Percentiles rank a stretch among this genome's conserved stretches.
phyloP scores from a whole-genome alignment of 2,329 filamentous ascomycete genomes.

The Didymella keratinophila region DNA sequence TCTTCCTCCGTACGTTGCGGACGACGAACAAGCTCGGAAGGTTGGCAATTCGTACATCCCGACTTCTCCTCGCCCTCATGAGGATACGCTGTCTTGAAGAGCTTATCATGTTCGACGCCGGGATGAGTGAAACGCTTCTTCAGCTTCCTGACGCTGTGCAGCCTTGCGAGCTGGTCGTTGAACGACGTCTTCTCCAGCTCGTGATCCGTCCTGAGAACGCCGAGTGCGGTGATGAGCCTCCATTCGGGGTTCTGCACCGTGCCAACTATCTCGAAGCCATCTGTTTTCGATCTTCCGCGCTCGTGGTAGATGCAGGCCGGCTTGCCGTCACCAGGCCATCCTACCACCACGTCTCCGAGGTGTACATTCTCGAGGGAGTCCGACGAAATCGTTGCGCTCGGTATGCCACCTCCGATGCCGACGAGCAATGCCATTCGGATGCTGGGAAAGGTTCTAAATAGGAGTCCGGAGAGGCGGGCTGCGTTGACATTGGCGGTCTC shows the following conservation, averaged over 20 bases:
- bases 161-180: not conserved
- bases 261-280: not conserved
- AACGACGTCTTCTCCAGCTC: not conserved
- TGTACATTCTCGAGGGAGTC: constrained; percentile 9
- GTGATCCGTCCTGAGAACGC: not conserved
- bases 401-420: constrained; percentile 24
- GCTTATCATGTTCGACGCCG: not conserved
- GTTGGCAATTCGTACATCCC: not conserved
- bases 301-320: constrained; percentile 11
- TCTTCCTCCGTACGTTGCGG: not conserved
- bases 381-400: not conserved
- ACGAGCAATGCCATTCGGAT: constrained; percentile 23
- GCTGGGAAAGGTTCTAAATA: constrained; percentile 24
- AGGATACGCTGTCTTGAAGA: not conserved
- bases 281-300: not conserved
- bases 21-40: not conserved
- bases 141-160: not conserved
- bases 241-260: not conserved
- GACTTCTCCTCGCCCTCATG: not conserved
- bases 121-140: not conserved
- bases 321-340: constrained; percentile 19
- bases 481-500: constrained; percentile 22
- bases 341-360: constrained; percentile 25
- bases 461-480: constrained; percentile 10
- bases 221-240: not conserved